Evolutionary conservation across 208 protist genomes (phyloP), one percentile per base, ranked within the genome.

Genomic region (Leishmania martiniquensis): DNA sequence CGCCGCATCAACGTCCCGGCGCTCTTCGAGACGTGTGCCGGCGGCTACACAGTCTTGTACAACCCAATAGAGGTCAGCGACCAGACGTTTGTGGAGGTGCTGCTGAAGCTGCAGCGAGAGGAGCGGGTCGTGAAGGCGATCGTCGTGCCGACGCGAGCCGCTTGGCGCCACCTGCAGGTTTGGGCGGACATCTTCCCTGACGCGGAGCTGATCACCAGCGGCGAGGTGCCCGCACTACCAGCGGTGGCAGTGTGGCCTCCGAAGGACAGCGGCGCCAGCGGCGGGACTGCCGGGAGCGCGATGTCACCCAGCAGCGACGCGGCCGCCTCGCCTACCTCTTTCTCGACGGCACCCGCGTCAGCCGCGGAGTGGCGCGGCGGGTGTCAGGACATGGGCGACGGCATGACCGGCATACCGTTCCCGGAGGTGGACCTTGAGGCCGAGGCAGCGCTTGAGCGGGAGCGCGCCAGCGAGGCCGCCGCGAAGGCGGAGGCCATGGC

Each of bases 161-260:
- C 83, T 12, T 95, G 88, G 89, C 87, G 89, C 6, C 82, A 90
- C 44, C 75, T 91, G 51, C 89, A 90, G 77, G 49, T 87, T 22
- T 96, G 93, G 91, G 89, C 88, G 0, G 93, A 96, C 68, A 85
- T 88, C 5, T 96, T 96, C 78, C 93, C 93, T 15, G 89, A 95
- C 60, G 93, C 93, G 17, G 77, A 81, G 17, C 89, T 96, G 75
- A 57, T 93, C 59, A 62, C 67, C 57, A 83, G 79, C 51, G 79
- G 79, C 15, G 79, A 83, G 42, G 79, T 83, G 17, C 79, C 79
- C 57, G 66, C 78, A n/a, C 25, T 83, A 42, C 70, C 42, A 3
- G 51, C 32, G 20, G 44, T n/a, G 7, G 37, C 49, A 15, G 37
- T 29, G 49, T 52, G 39, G 49, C 32, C 75, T 13, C 34, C 37